Base-by-base conservation (phyloP, 768 basidiomycete genomes). In the Tylopilus intermedius region DNA sequence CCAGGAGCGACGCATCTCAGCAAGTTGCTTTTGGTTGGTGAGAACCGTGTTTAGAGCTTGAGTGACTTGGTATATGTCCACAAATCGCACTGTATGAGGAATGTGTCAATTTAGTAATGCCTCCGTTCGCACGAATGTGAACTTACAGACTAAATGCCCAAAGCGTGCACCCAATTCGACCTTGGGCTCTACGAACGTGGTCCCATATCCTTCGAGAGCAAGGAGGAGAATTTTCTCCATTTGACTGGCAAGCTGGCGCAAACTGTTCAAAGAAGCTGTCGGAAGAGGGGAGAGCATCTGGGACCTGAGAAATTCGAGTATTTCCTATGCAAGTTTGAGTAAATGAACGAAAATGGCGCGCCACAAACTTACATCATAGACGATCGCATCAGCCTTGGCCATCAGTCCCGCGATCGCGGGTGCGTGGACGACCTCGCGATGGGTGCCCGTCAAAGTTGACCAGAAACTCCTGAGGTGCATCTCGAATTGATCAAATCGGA, bases 21-120 rank as follows among this genome's bases (percentile, higher is more conserved):
- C 66, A 54, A 92, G 77, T 64, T 91, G 89, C 67, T 90, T 90
- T 69, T 83, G 86, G 67, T 90, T 92, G 33, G 86, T 88, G 47
- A 93, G 78, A 53, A 94, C 90, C n/a, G 89, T 90, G 60, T 81
- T 86, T 49, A 94, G 74, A 13, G 91, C 91, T 63, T 92, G 90
- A 0, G 90, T 91, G 49, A 94, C 90, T 69, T 93, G 91, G 66
- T 89, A 92, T 50, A 94, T 92, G 63, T 94, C 90, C 53, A 94
- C 78, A 76, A 89, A 94, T 65, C 90, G 86, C 70, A 93, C 90
- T 92, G 58, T 14, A 58, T 59, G 32, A 33, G 40, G 24, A 61
- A 54, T 55, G 27, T 30, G 21, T 60, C 51, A 60, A 50, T 45
- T 33, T 35, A 42, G 33, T 11, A 1, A 40, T 32, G 21, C 21